These are phyloP conservation scores for Hypoxylon sp. DNA, from an alignment of 2,329 filamentous ascomycete species.

Conservation along the genomic window DNA sequence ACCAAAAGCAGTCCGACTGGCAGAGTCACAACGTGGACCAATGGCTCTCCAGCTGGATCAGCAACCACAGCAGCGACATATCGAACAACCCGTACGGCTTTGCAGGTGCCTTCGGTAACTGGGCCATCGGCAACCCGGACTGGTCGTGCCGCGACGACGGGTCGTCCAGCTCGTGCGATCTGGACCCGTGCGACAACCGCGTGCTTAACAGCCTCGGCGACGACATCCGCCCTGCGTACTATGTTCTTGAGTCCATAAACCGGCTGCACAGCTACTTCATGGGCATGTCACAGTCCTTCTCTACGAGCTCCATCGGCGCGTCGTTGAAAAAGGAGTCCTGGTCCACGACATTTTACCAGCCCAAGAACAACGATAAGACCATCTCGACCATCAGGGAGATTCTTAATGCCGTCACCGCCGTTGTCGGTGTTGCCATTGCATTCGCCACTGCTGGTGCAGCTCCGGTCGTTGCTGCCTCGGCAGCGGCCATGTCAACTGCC, in stretches of 20 bases:
- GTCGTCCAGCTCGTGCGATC: conserved; percentile 14
- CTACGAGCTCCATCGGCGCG: conserved; percentile 15
- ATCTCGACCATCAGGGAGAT: conserved; percentile 17
- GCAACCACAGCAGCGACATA: conserved; percentile 1
- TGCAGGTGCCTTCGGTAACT: conserved; percentile 14
- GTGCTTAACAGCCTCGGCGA: conserved; percentile 19
- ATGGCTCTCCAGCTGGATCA: conserved; percentile 7
- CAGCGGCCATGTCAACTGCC: conserved; percentile 7
- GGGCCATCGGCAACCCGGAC: conserved; percentile 20
- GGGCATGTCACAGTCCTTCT: conserved; percentile 15
- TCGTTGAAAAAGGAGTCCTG: conserved; percentile 22
- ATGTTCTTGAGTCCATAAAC: conserved; percentile 13
- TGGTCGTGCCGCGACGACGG: conserved; percentile 24
- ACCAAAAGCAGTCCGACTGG: conserved; percentile 13
- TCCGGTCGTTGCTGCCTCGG: conserved; percentile 1
- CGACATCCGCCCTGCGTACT: conserved; percentile 22
- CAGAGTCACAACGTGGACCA: conserved; percentile 16
- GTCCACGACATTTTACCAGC: conserved; percentile 21
- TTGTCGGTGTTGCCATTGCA: conserved; percentile 16
- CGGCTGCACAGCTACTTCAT: conserved; percentile 19
- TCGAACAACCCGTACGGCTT: conserved; percentile 4
- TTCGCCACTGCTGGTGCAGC: conserved; percentile 12
- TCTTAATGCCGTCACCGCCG: conserved; percentile 13
- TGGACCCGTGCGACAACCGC: conserved; percentile 21
- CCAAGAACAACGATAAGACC: conserved; percentile 18